A percentile compares a stretch with the other conserved stretches of the same genome.
phyloP scores from a whole-genome alignment of 2,329 filamentous ascomycete species.

The Penicillium hordei region DNA sequence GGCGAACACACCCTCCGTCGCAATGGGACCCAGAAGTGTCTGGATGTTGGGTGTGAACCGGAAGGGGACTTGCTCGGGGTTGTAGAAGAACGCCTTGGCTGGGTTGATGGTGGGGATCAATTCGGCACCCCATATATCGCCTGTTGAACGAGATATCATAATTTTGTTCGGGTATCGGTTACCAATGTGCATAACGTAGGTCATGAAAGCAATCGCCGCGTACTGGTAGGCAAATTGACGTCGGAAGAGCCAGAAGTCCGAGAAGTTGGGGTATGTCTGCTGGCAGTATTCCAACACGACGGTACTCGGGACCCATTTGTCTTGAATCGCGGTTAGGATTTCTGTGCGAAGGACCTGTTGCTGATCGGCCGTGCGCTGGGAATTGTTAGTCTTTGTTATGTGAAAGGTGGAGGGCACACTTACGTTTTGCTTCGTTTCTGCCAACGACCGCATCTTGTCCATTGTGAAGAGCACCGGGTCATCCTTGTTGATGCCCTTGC shows the following conservation, averaged over 20 bases:
- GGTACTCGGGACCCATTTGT: slow-evolving; percentile 83
- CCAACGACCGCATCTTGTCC: slow-evolving; percentile 80
- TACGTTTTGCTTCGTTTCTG: slow-evolving; percentile 63
- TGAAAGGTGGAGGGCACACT: slow-evolving; percentile 21
- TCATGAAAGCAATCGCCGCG: slow-evolving; percentile 95
- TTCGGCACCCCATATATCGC: slow-evolving; percentile 95
- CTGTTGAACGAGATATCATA: slow-evolving; percentile 80
- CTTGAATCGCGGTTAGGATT: slow-evolving; percentile 91
- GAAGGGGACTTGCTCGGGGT: slow-evolving; percentile 95
- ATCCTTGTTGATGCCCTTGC: slow-evolving; percentile 85
- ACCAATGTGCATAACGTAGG: slow-evolving; percentile 96
- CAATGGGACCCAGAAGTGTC: slow-evolving; percentile 90
- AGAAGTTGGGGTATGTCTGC: slow-evolving; percentile 78
- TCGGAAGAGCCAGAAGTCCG: slow-evolving; percentile 98
- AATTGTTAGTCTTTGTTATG: slow-evolving; percentile 28
- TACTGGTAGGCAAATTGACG: slow-evolving; percentile 96
- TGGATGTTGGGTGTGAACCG: slow-evolving; percentile 94
- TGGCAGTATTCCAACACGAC: slow-evolving; percentile 89
- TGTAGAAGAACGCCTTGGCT: slow-evolving; percentile 85
- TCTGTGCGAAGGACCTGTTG: slow-evolving; percentile 74
- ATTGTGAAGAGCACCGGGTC: slow-evolving; percentile 93
- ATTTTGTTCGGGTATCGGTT: slow-evolving; percentile 95
- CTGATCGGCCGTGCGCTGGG: slow-evolving; percentile 60
- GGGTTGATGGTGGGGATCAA: slow-evolving; percentile 86
- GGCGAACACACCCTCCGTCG: slow-evolving; percentile 95